These are phyloP conservation scores for Tetracladium maxilliforme DNA, from an alignment of 2,329 filamentous ascomycete species.

Conservation along the genomic window DNA sequence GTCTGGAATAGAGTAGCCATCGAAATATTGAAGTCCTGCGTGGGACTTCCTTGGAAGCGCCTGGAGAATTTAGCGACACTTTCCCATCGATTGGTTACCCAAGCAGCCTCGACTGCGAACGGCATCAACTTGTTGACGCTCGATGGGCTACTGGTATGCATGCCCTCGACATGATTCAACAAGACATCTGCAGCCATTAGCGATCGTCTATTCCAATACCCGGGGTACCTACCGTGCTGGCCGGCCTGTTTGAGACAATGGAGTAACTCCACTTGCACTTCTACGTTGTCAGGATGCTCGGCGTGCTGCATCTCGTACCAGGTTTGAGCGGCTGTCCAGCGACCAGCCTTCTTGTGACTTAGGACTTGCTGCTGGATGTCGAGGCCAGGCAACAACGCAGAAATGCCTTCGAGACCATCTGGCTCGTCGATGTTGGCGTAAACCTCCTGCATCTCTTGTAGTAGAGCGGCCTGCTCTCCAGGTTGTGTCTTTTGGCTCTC, in stretches of 20 bases:
- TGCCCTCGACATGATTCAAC: conserved; percentile 72
- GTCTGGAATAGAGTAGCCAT: too few species aligned
- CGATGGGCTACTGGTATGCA: conserved; percentile 31
- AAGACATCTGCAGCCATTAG: conserved; percentile 48
- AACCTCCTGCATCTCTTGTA: conserved; percentile 76
- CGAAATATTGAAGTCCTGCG: conserved; percentile 67
- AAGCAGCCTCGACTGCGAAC: conserved; percentile 81
- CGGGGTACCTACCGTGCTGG: conserved; percentile 57
- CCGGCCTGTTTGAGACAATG: conserved; percentile 90
- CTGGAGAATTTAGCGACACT: conserved; percentile 54
- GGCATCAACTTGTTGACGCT: conserved; percentile 54
- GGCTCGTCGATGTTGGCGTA: conserved; percentile 97
- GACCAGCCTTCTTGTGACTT: conserved; percentile 80
- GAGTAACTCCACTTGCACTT: conserved; percentile 71
- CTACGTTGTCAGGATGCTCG: conserved; percentile 60
- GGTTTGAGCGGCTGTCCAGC: conserved; percentile 89
- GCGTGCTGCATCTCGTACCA: conserved; percentile 92
- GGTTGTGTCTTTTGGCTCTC: conserved; percentile 18
- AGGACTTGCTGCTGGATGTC: conserved; percentile 88
- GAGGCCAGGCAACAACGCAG: conserved; percentile 70
- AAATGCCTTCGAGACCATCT: conserved; percentile 90
- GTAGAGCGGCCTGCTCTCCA: conserved; percentile 45
- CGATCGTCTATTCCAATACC: conserved; percentile 8
- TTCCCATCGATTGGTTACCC: conserved; percentile 75
- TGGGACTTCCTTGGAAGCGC: conserved; percentile 25